Conservation (phyloP, 1,284 basidiomycete genomes). For the Schizophyllum amplum region DNA sequence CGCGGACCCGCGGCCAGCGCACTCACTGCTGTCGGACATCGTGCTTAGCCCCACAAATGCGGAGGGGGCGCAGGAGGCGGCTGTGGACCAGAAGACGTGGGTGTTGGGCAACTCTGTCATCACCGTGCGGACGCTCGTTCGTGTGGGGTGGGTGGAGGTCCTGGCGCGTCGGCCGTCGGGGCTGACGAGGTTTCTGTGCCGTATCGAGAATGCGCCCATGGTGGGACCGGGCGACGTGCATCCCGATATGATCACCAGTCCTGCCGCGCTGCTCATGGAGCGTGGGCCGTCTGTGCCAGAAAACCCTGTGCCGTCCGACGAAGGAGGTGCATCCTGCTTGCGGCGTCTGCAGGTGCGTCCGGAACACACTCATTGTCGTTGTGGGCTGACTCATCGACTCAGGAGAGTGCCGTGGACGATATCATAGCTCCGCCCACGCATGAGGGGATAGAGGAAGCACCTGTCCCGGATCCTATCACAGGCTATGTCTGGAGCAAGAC, state of each 20-base stretch:
- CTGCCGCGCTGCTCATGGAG: conserved; percentile 70
- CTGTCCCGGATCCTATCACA: conserved; percentile 58
- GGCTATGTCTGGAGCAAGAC: conserved; percentile 81
- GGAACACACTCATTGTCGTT: background rate
- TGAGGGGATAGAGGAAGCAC: conserved; percentile 12
- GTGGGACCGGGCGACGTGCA: conserved; percentile 77
- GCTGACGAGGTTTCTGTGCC: conserved; percentile 80
- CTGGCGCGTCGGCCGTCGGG: conserved; percentile 86
- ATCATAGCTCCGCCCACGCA: conserved; percentile 17
- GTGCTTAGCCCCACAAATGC: conserved; percentile 37
- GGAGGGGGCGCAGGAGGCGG: conserved; percentile 24
- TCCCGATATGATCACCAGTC: conserved; percentile 66
- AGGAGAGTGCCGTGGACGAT: conserved; percentile 19
- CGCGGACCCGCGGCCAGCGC: conserved; percentile 85
- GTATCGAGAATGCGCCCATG: conserved; percentile 85
- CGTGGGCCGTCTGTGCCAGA: conserved; percentile 33
- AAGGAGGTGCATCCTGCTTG: background rate
- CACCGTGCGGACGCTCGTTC: conserved; percentile 70
- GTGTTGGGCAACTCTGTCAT: conserved; percentile 82
- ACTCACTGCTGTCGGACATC: conserved; percentile 72
- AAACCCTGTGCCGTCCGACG: conserved; percentile 17
- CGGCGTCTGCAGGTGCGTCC: background rate
- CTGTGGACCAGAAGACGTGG: conserved; percentile 71
- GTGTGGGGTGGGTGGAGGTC: conserved; percentile 88
- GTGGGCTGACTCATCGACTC: background rate